Evolutionary conservation across 768 basidiomycete genomes (phyloP), one percentile per base, ranked within the genome.

Genomic region (Amanita muscaria): DNA sequence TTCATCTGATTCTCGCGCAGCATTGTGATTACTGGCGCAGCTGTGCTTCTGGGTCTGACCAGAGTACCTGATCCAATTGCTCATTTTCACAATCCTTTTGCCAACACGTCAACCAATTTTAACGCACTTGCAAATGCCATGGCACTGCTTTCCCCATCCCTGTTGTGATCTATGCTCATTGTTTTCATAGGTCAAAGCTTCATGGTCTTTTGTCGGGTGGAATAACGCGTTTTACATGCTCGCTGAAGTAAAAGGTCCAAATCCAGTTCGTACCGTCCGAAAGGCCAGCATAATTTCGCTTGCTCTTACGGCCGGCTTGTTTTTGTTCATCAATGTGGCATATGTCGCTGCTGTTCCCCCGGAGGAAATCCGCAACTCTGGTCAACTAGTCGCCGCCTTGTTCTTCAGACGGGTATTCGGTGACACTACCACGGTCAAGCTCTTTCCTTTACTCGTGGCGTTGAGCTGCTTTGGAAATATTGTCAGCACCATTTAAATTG

Each of bases 51-150:
- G 2, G 80, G 79, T 5, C 55, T 68, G 29, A 80, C 78, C 0
- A 65, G 61, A 10, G 64, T 84, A 24, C 31, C 64, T 36, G 67
- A 81, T 56, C 77, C 80, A 1, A 70, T 72, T 35, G 61, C 60
- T 14, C 77, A 79, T 55, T 83, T 84, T 55, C 61, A 57, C 25
- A 52, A 79, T 48, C 68, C 72, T 1, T 83, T 83, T 42, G 64
- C 69, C 5, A 79, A 77, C 11, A 77, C 70, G 1, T 64, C 66
- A 24, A 53, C 53, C 36, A 64, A 56, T 44, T 63, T 67, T 30
- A 73, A 77, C 48, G 72, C 72, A 11, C 53, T 64, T 3, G 60
- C 65, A 12, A 62, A 58, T 9, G 64, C 62, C 7, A 57, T 64
- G 37, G 64, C 64, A 35, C n/a, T 44, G 54, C 37, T 9, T 21